Evolutionary conservation across 306 rosid genomes (phyloP).

Genomic region (Urtica urens): DNA sequence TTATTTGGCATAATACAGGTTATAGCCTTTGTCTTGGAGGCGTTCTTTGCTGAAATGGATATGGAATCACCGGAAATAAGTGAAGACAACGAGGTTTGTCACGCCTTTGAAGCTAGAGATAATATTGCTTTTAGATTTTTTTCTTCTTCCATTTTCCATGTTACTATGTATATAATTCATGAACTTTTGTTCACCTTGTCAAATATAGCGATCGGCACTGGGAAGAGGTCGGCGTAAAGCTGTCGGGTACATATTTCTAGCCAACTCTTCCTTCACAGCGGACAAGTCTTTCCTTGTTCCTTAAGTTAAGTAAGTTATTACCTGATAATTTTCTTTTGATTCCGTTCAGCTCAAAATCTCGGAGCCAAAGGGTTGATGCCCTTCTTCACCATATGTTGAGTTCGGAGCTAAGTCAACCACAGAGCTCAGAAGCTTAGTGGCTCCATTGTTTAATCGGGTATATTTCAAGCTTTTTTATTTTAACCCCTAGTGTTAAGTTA

Average conservation of each 20-base stretch:
- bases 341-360: constrained; percentile 62
- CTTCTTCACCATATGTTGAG: constrained; percentile 99
- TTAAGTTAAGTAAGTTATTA: constrained; percentile 1
- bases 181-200: constrained; percentile 9
- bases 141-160: neutral
- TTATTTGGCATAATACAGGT: constrained; percentile 45
- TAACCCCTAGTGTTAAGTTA: too few species aligned
- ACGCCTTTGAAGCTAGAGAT: constrained; percentile 8
- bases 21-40: constrained; percentile 97
- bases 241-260: constrained; percentile 45
- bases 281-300: constrained; percentile 7
- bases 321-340: constrained; percentile 12
- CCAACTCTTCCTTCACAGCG: constrained; percentile 4
- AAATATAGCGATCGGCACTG: constrained; percentile 37
- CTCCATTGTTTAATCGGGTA: constrained; percentile 7
- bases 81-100: constrained; percentile 54
- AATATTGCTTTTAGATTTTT: neutral
- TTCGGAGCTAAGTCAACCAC: constrained; percentile 47
- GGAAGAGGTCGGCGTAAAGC: constrained; percentile 32
- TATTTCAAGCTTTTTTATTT: neutral
- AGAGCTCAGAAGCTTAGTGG: constrained; percentile 30
- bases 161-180: neutral
- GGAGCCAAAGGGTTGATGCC: constrained; percentile 67
- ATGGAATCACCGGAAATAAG: constrained; percentile 43
- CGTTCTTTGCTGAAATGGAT: constrained; percentile 96